Base-by-base conservation (phyloP, 106 monocot genomes). In the Dendrobium catenatum region DNA sequence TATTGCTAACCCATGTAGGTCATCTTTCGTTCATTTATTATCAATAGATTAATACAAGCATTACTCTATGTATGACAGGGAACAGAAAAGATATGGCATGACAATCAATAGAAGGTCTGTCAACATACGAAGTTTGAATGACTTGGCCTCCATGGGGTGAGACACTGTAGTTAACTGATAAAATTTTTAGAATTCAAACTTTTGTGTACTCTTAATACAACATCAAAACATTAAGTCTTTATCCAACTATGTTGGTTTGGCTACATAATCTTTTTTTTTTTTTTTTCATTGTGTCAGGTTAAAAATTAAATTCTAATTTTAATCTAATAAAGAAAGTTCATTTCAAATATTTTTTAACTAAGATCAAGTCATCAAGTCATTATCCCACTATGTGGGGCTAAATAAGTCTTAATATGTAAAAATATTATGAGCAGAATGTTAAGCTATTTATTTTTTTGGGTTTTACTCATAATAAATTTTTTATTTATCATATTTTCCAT, bases 51-150 rank as follows among this genome's bases (percentile, higher is more conserved):
- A 37, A 16, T n/a, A 44, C 18, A 31, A 1, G 54, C 77, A 84
- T 17, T 22, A 54, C 16, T 61, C 73, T 33, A 56, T 49, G 78
- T 66, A 17, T 7, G 40, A 54, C 89, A 98, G 97, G 81, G 93
- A 99, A 78, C 98, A 99, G 77, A 93, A 87, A 79, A 75, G 0
- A 42, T 99, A 95, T 84, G 98, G 98, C 31, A 82, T 40, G 47
- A 99, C 98, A n/a, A 85, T 93, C 18, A 85, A 75, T 64, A 93
- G 90, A 46, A 99, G 90, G 78, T 84, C 93, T 31, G 87, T 99
- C 7, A 78, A 91, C 86, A 85, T 99, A 46, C 80, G 89, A 64
- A 87, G 55, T 67, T 77, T 99, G 87, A 86, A 91, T 73, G 92
- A 87, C 66, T 59, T 95, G 80, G 90, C 81, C 73, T 86, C 95